phyloP scores from a whole-genome alignment of 305 asterid genomes.

The Nicotiana rustica region DNA sequence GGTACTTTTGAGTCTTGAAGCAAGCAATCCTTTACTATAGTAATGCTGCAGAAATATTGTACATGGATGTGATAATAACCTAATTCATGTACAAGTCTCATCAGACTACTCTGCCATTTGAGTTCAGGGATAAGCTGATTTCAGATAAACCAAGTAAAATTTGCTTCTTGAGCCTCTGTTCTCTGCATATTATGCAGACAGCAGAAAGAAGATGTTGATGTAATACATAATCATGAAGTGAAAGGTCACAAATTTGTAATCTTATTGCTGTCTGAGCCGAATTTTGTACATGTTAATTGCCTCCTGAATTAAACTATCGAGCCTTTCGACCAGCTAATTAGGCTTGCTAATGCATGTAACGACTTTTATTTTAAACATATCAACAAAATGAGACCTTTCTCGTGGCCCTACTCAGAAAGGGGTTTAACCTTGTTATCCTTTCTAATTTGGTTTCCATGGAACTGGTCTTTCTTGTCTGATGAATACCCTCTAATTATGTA shows the following conservation, averaged over 20 bases:
- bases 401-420: background rate
- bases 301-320: background rate
- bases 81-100: background rate
- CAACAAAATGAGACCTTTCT: constrained; percentile 1
- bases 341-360: background rate
- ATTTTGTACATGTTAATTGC: background rate
- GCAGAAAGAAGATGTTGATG: background rate
- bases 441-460: background rate
- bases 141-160: background rate
- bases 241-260: background rate
- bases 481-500: background rate
- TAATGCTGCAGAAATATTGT: background rate
- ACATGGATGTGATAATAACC: background rate
- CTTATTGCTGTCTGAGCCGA: background rate
- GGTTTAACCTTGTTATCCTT: constrained; percentile 1
- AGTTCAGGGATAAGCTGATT: background rate
- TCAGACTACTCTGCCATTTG: background rate
- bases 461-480: constrained; percentile 16
- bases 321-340: background rate
- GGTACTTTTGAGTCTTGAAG: constrained; percentile 26
- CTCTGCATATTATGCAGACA: background rate
- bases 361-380: background rate
- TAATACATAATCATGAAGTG: background rate
- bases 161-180: background rate
- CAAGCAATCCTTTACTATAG: background rate